These are phyloP conservation scores for Talaromyces liani DNA, from an alignment of 495 filamentous ascomycete species.

Conservation along the genomic window DNA sequence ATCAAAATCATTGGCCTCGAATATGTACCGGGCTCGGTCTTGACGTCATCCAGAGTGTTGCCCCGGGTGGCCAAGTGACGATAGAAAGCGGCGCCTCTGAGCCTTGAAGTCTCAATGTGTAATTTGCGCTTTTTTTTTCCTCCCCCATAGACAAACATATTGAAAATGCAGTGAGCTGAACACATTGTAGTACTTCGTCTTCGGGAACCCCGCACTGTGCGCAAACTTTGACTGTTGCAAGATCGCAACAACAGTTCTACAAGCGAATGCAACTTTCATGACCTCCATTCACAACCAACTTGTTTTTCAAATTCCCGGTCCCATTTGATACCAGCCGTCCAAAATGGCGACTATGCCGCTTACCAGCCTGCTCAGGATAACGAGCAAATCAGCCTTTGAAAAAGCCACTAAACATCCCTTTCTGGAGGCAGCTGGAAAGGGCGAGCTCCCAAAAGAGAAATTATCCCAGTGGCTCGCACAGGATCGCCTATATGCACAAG, in stretches of 20 bases:
- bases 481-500: conserved; percentile 68
- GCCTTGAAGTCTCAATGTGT: background rate
- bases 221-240: background rate
- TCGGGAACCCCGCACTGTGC: background rate
- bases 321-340: background rate
- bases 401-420: conserved; percentile 61
- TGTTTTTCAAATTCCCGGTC: background rate
- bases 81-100: background rate
- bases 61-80: background rate
- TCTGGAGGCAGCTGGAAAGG: conserved; percentile 57
- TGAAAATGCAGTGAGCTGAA: background rate
- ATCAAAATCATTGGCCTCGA: background rate
- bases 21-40: background rate
- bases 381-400: conserved; percentile 30
- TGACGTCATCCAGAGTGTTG: background rate
- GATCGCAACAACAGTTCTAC: background rate
- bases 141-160: background rate
- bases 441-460: conserved; percentile 45
- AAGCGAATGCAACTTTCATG: background rate
- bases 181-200: background rate
- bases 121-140: background rate
- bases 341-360: conserved; percentile 26
- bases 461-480: conserved; percentile 67
- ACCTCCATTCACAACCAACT: background rate
- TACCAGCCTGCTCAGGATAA: conserved; percentile 43